Evolutionary conservation across 1,139 yeast species (phyloP).

Genomic region (Geotrichum klebahnii): DNA sequence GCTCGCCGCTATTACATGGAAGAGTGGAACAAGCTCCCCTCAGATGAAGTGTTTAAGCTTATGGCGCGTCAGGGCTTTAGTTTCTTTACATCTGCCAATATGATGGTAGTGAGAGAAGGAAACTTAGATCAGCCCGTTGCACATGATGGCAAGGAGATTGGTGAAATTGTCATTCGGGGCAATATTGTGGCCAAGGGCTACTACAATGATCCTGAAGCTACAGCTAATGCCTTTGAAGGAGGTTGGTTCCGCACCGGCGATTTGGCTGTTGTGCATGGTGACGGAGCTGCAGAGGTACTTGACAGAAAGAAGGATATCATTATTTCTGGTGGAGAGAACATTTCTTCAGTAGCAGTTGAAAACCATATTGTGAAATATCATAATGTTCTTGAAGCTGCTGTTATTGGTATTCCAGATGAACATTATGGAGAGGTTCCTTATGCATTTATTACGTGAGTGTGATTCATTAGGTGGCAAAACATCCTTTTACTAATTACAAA

Average conservation of each 20-base stretch:
- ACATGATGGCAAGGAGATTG: slow-evolving; percentile 38
- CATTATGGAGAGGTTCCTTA: slow-evolving; percentile 41
- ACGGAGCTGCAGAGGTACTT: slow-evolving; percentile 58
- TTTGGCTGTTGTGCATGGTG: slow-evolving; percentile 55
- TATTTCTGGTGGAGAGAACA: slow-evolving; percentile 78
- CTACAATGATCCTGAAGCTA: slow-evolving; percentile 55
- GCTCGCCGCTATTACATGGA: slow-evolving; percentile 37
- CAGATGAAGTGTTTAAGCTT: slow-evolving; percentile 29
- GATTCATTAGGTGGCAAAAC: no score
- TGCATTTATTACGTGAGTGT: slow-evolving; percentile 34
- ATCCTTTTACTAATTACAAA: not conserved
- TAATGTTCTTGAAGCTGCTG: slow-evolving; percentile 39
- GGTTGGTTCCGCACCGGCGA: slow-evolving; percentile 86
- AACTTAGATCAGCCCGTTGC: slow-evolving; percentile 54
- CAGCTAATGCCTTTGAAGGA: slow-evolving; percentile 52
- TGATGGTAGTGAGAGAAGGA: slow-evolving; percentile 47
- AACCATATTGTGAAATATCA: slow-evolving; percentile 51
- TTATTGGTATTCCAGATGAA: slow-evolving; percentile 40
- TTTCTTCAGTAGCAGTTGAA: slow-evolving; percentile 74
- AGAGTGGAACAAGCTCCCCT: slow-evolving; percentile 36
- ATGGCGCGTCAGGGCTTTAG: slow-evolving; percentile 41
- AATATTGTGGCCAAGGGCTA: slow-evolving; percentile 57
- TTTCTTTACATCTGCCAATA: slow-evolving; percentile 40
- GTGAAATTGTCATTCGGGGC: slow-evolving; percentile 40
- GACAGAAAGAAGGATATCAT: slow-evolving; percentile 79